Base-by-base conservation (phyloP, 371 early-diverging fungal species). In the Mortierella sp. region DNA sequence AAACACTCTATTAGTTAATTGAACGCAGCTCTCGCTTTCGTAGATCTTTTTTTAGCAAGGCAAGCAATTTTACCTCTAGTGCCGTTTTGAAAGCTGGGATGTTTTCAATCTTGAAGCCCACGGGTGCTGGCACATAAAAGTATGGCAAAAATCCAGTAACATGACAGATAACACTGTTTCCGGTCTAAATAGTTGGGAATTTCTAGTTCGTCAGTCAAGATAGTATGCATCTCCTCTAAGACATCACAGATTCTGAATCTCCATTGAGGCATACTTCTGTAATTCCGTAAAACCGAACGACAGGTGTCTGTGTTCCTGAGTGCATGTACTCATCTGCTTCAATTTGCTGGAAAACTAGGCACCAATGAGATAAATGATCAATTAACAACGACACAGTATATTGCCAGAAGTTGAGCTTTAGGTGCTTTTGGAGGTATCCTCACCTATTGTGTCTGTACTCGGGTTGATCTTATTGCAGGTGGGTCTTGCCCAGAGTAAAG, bases 131-230 rank as follows among this genome's bases (percentile, higher is more conserved):
- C 18, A 98, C 92, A 84, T 99, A 99, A 75, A 99, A 96, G 85
- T 99, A 98, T 10, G 98, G 98, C 24, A 90, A 84, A 83, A 99
- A 99, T 3, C 96, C 97, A 24, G 90, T 90, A 3, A 99, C 97
- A 87, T 96, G 95, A 73, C 98, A 97, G 3, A 94, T 84, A 12
- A 99, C 95, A 66, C 95, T 95, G 73, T 96, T 88, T 28, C 97
- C 96, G 11, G 78, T 79, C 93, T 94, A 77, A 55, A 55, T 11
- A 11, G n/a, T n/a, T 5, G 51, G n/a, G 16, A 43, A 11, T 5
- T 14, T 43, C 43, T n/a, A 51, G 4, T n/a, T 51, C n/a, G 58
- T 30, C 24, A 49, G 12, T 49, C 3, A 18, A 66, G 18, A n/a
- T 51, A 8, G 51, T n/a, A 51, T 18, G n/a, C 18, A 8, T 30